A percentile compares a stretch with the other conserved stretches of the same genome.
Evolutionary conservation across 257 asterid genomes (phyloP).

Genomic region (Salvia splendens): DNA sequence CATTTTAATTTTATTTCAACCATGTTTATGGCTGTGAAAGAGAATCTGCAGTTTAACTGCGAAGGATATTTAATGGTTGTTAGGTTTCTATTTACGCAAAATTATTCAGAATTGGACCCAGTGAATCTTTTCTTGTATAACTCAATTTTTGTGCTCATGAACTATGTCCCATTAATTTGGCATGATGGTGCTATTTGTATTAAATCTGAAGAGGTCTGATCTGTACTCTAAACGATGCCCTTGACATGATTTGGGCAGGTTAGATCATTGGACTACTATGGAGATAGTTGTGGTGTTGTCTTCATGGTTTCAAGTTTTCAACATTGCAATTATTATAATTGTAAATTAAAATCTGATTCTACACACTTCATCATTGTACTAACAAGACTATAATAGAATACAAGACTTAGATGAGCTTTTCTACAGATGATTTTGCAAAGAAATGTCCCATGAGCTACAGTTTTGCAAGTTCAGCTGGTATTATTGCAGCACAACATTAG

Average conservation of each 20-base stretch:
- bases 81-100: slow-evolving; percentile 1
- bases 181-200: slow-evolving; percentile 1
- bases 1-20: neutral
- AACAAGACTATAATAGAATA: neutral
- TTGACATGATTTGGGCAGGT: neutral
- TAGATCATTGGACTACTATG: neutral
- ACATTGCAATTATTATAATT: neutral
- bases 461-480: slow-evolving; percentile 16
- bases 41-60: neutral
- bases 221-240: neutral
- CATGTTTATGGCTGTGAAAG: slow-evolving; percentile 16
- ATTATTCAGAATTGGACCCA: neutral
- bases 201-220: neutral
- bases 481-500: neutral
- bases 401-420: neutral
- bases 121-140: too few species aligned
- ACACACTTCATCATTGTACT: slow-evolving; percentile 4
- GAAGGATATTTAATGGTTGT: neutral
- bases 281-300: neutral
- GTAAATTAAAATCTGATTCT: slow-evolving; percentile 7
- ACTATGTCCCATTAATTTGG: neutral
- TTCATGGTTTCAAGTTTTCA: neutral
- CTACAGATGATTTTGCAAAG: slow-evolving; percentile 2
- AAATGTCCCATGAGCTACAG: slow-evolving; percentile 7
- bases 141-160: too few species aligned